Evolutionary conservation across 2,329 filamentous ascomycete genomes (phyloP), one percentile per base, ranked within the genome.

Genomic region (Diplocarpon rosae): DNA sequence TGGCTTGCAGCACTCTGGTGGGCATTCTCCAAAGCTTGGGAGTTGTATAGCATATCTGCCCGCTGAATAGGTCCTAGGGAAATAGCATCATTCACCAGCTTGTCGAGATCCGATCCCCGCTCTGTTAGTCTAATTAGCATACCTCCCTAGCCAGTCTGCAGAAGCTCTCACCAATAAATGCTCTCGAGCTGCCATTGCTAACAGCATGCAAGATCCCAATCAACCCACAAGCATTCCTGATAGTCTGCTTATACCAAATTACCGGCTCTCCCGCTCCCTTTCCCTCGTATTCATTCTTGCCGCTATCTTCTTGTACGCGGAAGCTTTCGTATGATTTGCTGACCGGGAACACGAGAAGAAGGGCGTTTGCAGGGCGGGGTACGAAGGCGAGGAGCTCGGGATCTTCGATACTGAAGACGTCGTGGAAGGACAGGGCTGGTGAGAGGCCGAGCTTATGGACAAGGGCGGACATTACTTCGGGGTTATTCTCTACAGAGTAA

Each of bases 211-310:
- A 64, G 27, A 98, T 66, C 0, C 85, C 90, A 70, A 95, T 95
- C 39, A 95, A 68, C 0, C 92, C 92, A 63, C 92, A 98, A 0
- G 92, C 88, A 64, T 96, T 95, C 52, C 85, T 76, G 57, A 96
- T 95, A 0, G 90, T 96, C 68, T 96, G 92, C 55, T 79, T 85
- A 71, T 89, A 96, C 92, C 92, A 98, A 3, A 94, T 59, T 0
- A 95, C 85, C 5, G 85, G 81, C 60, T 95, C 86, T 0, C 58
- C 60, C 0, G 73, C 66, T 1, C 88, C 88, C 14, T 69, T 71
- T 35, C 82, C 83, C 0, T 63, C 61, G 67, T 95, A 95, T 32
- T 79, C 75, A 2, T 67, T 53, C 34, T 69, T 68, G 16, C 72
- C 62, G 42, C 70, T 69, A 65, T 95, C 89, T 69, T 95, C 89